These are phyloP conservation scores for Penicillium frequentans DNA, from an alignment of 2,329 filamentous ascomycete genomes.

Conservation along the genomic window DNA sequence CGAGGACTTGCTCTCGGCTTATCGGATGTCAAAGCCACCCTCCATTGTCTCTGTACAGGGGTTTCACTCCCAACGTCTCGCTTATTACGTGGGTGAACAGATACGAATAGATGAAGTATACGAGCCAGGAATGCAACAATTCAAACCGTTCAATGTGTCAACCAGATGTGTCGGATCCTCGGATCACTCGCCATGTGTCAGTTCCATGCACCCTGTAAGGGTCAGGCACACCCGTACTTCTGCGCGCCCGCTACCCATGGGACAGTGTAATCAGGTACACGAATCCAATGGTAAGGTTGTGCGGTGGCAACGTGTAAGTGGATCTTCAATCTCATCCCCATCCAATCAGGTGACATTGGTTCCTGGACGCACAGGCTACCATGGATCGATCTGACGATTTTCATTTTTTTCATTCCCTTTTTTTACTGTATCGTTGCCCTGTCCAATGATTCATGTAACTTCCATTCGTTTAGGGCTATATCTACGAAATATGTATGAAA, in stretches of 20 bases:
- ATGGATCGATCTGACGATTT: neutral
- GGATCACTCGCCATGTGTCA: neutral
- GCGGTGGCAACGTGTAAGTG: neutral
- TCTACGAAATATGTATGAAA: neutral
- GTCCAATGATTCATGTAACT: neutral
- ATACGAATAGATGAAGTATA: neutral
- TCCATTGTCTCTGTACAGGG: neutral
- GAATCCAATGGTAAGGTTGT: neutral
- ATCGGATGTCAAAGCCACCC: constrained; percentile 1
- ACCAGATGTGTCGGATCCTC: neutral
- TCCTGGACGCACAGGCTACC: neutral
- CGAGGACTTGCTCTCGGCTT: neutral
- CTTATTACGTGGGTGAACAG: neutral
- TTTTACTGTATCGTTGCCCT: neutral
- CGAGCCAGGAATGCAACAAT: neutral
- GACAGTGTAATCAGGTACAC: neutral
- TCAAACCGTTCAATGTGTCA: neutral
- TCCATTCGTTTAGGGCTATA: neutral
- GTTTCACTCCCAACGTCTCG: neutral
- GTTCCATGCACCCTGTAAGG: neutral
- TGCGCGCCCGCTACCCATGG: neutral
- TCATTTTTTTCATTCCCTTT: neutral
- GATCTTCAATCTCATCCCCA: neutral
- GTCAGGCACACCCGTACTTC: neutral
- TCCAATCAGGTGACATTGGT: neutral